Conservation (phyloP, 2,329 filamentous ascomycete species). For the Metarhizium album region DNA sequence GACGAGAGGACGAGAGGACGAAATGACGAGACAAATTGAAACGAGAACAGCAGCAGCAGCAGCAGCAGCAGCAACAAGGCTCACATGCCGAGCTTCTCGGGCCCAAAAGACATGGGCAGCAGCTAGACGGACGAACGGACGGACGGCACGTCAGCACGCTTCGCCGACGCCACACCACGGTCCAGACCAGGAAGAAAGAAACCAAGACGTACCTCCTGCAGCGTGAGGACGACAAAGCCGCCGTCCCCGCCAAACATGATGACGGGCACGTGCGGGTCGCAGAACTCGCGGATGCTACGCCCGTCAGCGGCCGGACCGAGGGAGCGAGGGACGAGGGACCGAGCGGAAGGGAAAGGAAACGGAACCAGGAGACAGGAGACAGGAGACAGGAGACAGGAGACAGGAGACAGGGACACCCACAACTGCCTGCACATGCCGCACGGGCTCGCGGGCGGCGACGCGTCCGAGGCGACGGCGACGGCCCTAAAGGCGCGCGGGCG, state of each 20-base stretch:
- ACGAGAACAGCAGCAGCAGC: no score
- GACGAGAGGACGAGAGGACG: no score
- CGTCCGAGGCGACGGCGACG: constrained; percentile 77
- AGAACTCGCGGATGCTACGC: constrained; percentile 65
- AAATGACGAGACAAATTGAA: no score
- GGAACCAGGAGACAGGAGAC: no score
- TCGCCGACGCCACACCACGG: no score
- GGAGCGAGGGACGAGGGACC: no score
- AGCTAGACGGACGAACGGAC: constrained; percentile 39
- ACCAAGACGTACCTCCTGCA: constrained; percentile 48
- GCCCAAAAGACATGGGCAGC: constrained; percentile 58
- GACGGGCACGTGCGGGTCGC: constrained; percentile 56
- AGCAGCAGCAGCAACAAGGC: no score
- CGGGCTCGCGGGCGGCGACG: constrained; percentile 57
- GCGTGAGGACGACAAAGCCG: constrained; percentile 55
- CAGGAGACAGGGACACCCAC: constrained; percentile 27
- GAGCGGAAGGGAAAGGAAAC: no score
- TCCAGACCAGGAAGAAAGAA: no score
- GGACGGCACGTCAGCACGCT: no score
- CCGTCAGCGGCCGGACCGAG: no score
- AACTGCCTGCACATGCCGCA: constrained; percentile 97
- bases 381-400: background rate
- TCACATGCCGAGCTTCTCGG: constrained; percentile 39
- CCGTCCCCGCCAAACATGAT: constrained; percentile 88
- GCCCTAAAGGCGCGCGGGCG: constrained; percentile 52